Percentiles rank a stretch among this genome's conserved stretches.
These are phyloP conservation scores for Selenicereus undatus DNA, from an alignment of 148 eudicot species.

Conservation along the genomic window DNA sequence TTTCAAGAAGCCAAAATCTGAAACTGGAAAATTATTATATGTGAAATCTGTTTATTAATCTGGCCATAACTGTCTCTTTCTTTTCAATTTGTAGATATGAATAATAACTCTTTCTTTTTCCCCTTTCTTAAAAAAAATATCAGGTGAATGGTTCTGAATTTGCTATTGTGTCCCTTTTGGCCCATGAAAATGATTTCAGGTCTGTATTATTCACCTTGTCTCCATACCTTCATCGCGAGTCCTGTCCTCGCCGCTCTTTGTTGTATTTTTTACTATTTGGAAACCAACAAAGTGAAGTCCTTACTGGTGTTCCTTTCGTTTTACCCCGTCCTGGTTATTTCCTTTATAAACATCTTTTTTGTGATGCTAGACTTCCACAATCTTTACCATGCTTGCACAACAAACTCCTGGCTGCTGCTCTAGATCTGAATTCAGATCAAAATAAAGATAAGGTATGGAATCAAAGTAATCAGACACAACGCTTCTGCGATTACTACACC, in stretches of 20 bases:
- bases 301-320: not conserved
- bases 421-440: constrained; percentile 41
- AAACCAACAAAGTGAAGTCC: not conserved
- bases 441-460: constrained; percentile 51
- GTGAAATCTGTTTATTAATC: constrained; percentile 12
- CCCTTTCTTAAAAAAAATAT: constrained; percentile 1
- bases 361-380: constrained; percentile 55
- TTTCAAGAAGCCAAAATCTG: not conserved
- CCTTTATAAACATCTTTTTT: not conserved
- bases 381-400: constrained; percentile 80
- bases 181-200: constrained; percentile 85
- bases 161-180: constrained; percentile 74
- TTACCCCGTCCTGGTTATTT: not conserved
- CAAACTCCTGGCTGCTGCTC: constrained; percentile 73
- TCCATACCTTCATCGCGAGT: constrained; percentile 21
- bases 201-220: constrained; percentile 9
- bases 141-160: constrained; percentile 90
- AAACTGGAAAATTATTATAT: not conserved
- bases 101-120: constrained; percentile 5
- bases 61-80: not conserved
- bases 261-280: not conserved
- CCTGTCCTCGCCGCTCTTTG: constrained; percentile 9
- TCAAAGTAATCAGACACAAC: constrained; percentile 3
- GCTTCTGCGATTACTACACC: not conserved
- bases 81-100: constrained; percentile 5